Evolutionary conservation across 306 rosid species (phyloP).

Genomic region (Prinsepia uniflora): DNA sequence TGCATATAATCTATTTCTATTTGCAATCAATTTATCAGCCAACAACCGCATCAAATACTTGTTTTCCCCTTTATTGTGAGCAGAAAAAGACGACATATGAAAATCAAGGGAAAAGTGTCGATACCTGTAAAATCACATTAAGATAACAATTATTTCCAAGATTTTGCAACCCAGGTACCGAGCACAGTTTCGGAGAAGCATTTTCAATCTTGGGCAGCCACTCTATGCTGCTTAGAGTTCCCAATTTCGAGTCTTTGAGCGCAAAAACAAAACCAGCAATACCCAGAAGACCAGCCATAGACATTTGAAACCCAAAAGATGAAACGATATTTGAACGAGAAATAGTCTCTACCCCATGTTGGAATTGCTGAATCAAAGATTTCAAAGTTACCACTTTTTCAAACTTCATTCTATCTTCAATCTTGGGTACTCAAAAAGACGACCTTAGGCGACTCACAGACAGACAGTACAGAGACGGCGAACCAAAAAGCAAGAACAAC

Average conservation of each 20-base stretch:
- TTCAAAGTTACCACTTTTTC: slow-evolving; percentile 23
- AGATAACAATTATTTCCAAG: slow-evolving; percentile 79
- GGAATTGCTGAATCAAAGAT: slow-evolving; percentile 29
- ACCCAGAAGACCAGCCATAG: slow-evolving; percentile 44
- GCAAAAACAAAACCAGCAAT: slow-evolving; percentile 45
- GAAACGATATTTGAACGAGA: slow-evolving; percentile 26
- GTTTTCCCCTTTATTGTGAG: neutral
- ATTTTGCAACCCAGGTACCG: slow-evolving; percentile 75
- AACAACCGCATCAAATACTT: neutral
- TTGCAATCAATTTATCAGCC: neutral
- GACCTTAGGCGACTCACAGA: neutral
- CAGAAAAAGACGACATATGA: neutral
- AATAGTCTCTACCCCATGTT: slow-evolving; percentile 26
- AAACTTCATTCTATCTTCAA: slow-evolving; percentile 22
- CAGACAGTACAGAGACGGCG: neutral
- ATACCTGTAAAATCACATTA: slow-evolving; percentile 84
- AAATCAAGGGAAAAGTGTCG: slow-evolving; percentile 9
- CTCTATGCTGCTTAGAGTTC: slow-evolving; percentile 26
- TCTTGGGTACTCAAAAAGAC: neutral
- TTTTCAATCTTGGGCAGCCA: slow-evolving; percentile 28
- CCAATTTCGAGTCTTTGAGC: slow-evolving; percentile 36
- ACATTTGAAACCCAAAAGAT: slow-evolving; percentile 30
- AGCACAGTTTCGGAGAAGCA: slow-evolving; percentile 22
- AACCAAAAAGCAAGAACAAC: neutral
- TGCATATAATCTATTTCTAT: neutral